Base-by-base conservation (phyloP, 148 eudicot species). In the Nepenthes gracilis region DNA sequence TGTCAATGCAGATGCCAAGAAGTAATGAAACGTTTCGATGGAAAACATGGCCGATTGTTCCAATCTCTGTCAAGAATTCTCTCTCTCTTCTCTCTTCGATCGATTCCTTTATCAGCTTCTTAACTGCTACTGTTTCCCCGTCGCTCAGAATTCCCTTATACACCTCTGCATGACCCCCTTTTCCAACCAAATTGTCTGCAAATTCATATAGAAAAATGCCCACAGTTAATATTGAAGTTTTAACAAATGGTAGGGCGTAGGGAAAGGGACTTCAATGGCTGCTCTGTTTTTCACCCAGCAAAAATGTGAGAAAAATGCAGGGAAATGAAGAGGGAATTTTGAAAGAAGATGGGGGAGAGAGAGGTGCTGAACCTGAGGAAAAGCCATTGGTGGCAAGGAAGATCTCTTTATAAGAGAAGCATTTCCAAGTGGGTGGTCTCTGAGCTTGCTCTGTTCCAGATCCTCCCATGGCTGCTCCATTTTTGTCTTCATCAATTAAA, bases 151-250 rank as follows among this genome's bases (percentile, higher is more conserved):
- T 68, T 36, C 98, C 98, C 65, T 36, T 85, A 77, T 83, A 92
- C 1, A 92, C 98, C 78, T 88, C 94, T 64, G 96, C 93, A 70
- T 79, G 79, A 60, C 98, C 98, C 74, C 98, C 98, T 79, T 67
- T 88, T 23, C 98, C 98, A 32, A 85, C 98, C 79, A 92, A 45
- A 62, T 92, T 85, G 23, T 85, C 98, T 92, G 90, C 50, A 43
- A 23, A 45, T 59, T 12, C 12, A 49, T 49, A 49, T 10, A 0
- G 11, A 5, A 49, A 40, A 40, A 40, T 0, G 1, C 4, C 45
- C 45, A 40, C 4, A 4, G 45, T 40, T 40, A 40, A 8, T 8
- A 40, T 40, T 40, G 8, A 3, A 40, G 8, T 40, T 40, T 32
- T 63, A 11, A 52, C 37, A 36, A 63, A 40, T 3, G 45, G 45